Conservation (phyloP, 768 basidiomycete species). For the Hypsizygus marmoreus region DNA sequence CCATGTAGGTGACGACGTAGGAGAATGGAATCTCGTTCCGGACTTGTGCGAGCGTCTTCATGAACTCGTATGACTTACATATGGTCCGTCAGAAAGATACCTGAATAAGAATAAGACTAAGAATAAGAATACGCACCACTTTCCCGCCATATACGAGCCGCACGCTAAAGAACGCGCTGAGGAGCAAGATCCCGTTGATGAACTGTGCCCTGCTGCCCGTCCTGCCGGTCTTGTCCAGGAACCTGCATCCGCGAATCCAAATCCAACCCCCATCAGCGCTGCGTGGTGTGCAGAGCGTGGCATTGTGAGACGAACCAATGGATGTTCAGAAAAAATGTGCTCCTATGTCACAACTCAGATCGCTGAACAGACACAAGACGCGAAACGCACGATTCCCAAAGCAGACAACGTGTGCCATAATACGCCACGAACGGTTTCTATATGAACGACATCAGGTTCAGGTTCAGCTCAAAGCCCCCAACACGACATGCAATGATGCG, state of each 20-base stretch:
- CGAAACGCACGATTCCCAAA: slow-evolving; percentile 76
- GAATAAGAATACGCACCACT: slow-evolving; percentile 33
- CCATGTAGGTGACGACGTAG: slow-evolving; percentile 52
- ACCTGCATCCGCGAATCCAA: slow-evolving; percentile 41
- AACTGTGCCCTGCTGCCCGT: slow-evolving; percentile 71
- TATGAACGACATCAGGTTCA: too few relatives aligned
- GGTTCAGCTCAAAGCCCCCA: too few relatives aligned
- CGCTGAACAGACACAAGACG: background rate
- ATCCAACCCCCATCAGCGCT: background rate
- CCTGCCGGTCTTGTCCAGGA: slow-evolving; percentile 73
- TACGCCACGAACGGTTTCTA: slow-evolving; percentile 80
- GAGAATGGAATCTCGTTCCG: slow-evolving; percentile 52
- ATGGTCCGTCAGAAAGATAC: background rate
- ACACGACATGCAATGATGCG: slow-evolving; percentile 1
- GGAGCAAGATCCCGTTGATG: slow-evolving; percentile 69
- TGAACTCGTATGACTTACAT: slow-evolving; percentile 66
- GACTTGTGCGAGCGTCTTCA: slow-evolving; percentile 56
- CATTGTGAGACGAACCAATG: slow-evolving; percentile 61
- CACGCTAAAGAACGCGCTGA: slow-evolving; percentile 67
- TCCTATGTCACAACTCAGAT: slow-evolving; percentile 37
- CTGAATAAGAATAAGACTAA: background rate
- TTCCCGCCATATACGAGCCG: slow-evolving; percentile 72
- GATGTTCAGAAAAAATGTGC: slow-evolving; percentile 85
- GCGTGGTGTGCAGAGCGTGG: too few relatives aligned
- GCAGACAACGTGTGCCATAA: slow-evolving; percentile 72